Conservation (phyloP, 805 yeast species). For the Metschnikowia cerradonensis region DNA sequence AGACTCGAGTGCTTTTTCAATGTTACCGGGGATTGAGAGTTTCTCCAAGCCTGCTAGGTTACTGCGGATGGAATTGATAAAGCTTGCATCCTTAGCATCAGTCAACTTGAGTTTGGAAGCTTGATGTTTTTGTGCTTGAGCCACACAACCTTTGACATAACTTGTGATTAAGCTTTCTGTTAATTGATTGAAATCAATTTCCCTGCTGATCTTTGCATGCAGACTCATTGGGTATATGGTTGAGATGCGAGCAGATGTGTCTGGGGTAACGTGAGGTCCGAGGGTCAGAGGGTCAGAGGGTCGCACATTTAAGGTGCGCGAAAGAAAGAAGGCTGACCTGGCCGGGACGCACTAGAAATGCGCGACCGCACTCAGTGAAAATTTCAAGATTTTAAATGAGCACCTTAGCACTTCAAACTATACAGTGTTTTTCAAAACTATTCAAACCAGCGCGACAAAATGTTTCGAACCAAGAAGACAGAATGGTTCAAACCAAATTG, state of each 20-base stretch:
- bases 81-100: background rate
- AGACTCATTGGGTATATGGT: background rate
- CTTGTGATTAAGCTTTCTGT: slow-evolving; percentile 7
- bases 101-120: background rate
- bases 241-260: background rate
- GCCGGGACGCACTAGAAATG: too few relatives aligned
- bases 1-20: slow-evolving; percentile 55
- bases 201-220: background rate
- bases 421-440: too few relatives aligned
- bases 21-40: slow-evolving; percentile 13
- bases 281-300: background rate
- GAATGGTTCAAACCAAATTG: too few relatives aligned
- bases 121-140: slow-evolving; percentile 2
- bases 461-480: too few relatives aligned
- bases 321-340: background rate
- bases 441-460: too few relatives aligned
- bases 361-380: too few relatives aligned
- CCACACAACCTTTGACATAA: slow-evolving; percentile 9
- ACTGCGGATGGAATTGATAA: slow-evolving; percentile 4
- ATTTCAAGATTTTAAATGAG: too few relatives aligned
- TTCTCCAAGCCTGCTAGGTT: slow-evolving; percentile 5
- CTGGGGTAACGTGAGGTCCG: background rate
- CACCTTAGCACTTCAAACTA: too few relatives aligned
- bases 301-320: background rate
- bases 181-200: slow-evolving; percentile 11